Base-by-base conservation (phyloP, 768 basidiomycete genomes). In the Trametes cinnabarina region DNA sequence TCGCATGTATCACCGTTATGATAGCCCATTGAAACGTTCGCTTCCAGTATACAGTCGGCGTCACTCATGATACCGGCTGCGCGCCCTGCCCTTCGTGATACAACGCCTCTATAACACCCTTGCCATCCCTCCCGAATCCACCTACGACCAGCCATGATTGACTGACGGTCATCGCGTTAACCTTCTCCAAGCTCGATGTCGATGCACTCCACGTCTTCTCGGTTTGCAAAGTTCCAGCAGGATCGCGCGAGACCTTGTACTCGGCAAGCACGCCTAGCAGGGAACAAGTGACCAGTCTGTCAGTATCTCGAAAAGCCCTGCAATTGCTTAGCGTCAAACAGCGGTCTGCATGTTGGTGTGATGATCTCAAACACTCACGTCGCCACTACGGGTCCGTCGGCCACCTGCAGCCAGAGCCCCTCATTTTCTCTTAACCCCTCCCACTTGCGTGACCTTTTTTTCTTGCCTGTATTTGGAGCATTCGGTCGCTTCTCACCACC, bases 371-470 rank as follows among this genome's bases (percentile, higher is more conserved):
- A 43, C 15, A 57, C 84, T 52, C 69, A 90, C 91, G 88, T 60
- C 10, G 82, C 82, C 43, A 89, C 87, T 26, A 93, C 73, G 22
- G 91, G 91, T 0, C 90, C 91, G 57, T 88, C 82, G 1, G 86
- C 87, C 17, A 85, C 76, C 55, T 84, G 80, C 41, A 73, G 61
- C 26, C 80, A 64, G 40, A 78, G 47, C 20, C 79, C 78, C 42
- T 77, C 76, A 0, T 79, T 76, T 23, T 68, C 69, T 47, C 77
- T 75, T 22, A 92, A 72, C 2, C 92, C 91, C 58, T 84, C 82
- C 90, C 92, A 93, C 65, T 82, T 88, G 57, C 83, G 81, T 34
- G 75, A 75, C 58, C 79, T 74, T 72, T 83, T 86, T 66, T 77
- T 73, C 39, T 66, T 66, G 37, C 55, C 49, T 19, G 60, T 69